Evolutionary conservation across 371 early-diverging fungal genomes (phyloP).

Genomic region (Mucor circinelloides): DNA sequence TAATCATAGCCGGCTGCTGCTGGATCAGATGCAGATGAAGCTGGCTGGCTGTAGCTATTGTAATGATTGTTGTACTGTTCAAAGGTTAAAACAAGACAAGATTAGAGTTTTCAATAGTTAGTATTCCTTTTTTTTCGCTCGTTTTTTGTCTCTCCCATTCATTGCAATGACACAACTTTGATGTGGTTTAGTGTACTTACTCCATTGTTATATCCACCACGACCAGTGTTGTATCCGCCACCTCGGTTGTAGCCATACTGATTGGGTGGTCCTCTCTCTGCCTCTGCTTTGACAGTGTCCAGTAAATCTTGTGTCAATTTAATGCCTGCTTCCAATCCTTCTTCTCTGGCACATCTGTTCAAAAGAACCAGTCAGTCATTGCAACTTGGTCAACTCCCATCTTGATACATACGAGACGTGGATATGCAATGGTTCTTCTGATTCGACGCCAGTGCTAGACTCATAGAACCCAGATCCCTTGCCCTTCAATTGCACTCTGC

Average conservation of each 20-base stretch:
- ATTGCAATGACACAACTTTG: not conserved
- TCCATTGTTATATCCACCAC: slow-evolving; percentile 25
- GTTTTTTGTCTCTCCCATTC: slow-evolving; percentile 1
- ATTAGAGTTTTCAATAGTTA: slow-evolving; percentile 5
- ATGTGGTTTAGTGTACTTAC: slow-evolving; percentile 12
- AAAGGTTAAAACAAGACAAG: not conserved
- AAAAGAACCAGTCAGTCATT: not conserved
- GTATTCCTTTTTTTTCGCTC: slow-evolving; percentile 8
- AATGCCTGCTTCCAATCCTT: slow-evolving; percentile 70
- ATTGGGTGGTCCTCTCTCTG: slow-evolving; percentile 53
- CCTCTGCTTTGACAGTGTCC: slow-evolving; percentile 74
- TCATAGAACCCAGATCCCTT: slow-evolving; percentile 86
- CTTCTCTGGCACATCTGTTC: slow-evolving; percentile 63
- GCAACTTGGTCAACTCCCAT: not conserved
- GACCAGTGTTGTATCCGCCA: slow-evolving; percentile 14
- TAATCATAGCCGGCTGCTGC: slow-evolving; percentile 19
- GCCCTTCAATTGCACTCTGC: slow-evolving; percentile 81
- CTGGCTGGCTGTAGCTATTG: slow-evolving; percentile 2
- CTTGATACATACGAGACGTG: slow-evolving; percentile 68
- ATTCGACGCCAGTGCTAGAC: slow-evolving; percentile 62
- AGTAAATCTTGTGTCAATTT: slow-evolving; percentile 76
- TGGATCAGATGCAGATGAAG: slow-evolving; percentile 11
- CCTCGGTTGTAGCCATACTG: slow-evolving; percentile 40
- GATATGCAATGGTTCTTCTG: slow-evolving; percentile 82
- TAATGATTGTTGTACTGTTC: slow-evolving; percentile 14